Evolutionary conservation across 768 basidiomycete genomes (phyloP).

Genomic region (Crassisporium funariophilum): DNA sequence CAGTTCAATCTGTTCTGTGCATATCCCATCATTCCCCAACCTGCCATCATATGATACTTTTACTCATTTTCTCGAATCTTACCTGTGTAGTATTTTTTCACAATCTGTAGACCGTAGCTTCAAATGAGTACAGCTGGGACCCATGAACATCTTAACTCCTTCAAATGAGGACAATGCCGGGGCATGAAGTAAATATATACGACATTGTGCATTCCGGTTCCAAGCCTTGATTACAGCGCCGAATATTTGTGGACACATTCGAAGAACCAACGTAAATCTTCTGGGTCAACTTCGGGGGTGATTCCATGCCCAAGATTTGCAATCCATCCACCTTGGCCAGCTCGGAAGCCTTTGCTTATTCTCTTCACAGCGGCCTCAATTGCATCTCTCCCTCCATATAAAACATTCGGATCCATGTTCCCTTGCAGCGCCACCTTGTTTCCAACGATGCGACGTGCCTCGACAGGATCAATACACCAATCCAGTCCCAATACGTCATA

Average conservation of each 20-base stretch:
- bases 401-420: constrained; percentile 86
- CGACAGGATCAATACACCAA: constrained; percentile 83
- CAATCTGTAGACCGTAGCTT: no score
- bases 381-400: constrained; percentile 84
- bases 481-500: constrained; percentile 93
- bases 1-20: constrained; percentile 15
- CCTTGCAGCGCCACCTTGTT: constrained; percentile 79
- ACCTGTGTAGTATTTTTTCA: constrained; percentile 17
- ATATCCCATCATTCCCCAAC: constrained; percentile 36
- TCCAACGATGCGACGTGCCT: constrained; percentile 65
- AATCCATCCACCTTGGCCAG: constrained; percentile 82
- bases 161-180: neutral
- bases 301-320: constrained; percentile 97
- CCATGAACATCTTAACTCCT: no score
- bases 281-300: constrained; percentile 93
- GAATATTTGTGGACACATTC: constrained; percentile 89
- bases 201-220: constrained; percentile 2
- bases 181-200: neutral
- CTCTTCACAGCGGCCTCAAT: constrained; percentile 86
- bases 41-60: constrained; percentile 29
- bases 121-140: no score
- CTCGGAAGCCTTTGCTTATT: constrained; percentile 77
- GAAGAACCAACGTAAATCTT: constrained; percentile 89
- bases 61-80: constrained; percentile 19
- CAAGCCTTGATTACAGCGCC: constrained; percentile 20